These are phyloP conservation scores for Phialemoniopsis sp. DNA, from an alignment of 2,329 filamentous ascomycete genomes.

Conservation along the genomic window DNA sequence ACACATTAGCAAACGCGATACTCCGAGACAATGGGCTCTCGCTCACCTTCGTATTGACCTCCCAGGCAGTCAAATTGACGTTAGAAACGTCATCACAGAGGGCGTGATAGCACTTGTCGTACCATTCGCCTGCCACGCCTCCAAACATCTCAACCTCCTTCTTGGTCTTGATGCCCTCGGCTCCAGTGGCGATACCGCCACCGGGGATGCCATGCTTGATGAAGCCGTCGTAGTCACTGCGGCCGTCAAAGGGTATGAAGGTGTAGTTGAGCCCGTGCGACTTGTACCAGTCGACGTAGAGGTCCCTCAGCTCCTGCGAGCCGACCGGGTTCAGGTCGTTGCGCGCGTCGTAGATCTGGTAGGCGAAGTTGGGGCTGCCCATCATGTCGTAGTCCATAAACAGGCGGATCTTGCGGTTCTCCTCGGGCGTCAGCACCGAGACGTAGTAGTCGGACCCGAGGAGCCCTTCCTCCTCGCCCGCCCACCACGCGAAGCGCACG, in stretches of 20 bases:
- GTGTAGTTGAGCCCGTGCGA: slow-evolving; percentile 60
- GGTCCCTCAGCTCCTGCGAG: slow-evolving; percentile 62
- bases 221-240: slow-evolving; percentile 77
- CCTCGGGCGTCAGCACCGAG: slow-evolving; percentile 44
- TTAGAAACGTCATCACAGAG: slow-evolving; percentile 57
- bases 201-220: slow-evolving; percentile 68
- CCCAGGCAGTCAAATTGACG: slow-evolving; percentile 56
- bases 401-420: slow-evolving; percentile 58
- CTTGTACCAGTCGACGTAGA: slow-evolving; percentile 66
- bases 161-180: slow-evolving; percentile 70
- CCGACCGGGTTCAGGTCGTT: slow-evolving; percentile 68
- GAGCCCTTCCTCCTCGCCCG: slow-evolving; percentile 63
- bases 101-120: slow-evolving; percentile 58
- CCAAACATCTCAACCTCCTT: slow-evolving; percentile 65
- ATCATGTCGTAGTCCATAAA: slow-evolving; percentile 72
- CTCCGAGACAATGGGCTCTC: neutral
- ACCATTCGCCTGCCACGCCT: slow-evolving; percentile 59
- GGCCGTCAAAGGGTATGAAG: slow-evolving; percentile 71
- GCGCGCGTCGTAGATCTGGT: slow-evolving; percentile 68
- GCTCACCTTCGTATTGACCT: slow-evolving; percentile 53
- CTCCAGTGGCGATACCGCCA: slow-evolving; percentile 74
- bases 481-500: slow-evolving; percentile 66
- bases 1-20: too few relatives aligned
- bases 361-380: slow-evolving; percentile 61
- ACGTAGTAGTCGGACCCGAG: slow-evolving; percentile 62